Evolutionary conservation across 176 grass and related monocot species (phyloP).

Genomic region (Secale cereale): DNA sequence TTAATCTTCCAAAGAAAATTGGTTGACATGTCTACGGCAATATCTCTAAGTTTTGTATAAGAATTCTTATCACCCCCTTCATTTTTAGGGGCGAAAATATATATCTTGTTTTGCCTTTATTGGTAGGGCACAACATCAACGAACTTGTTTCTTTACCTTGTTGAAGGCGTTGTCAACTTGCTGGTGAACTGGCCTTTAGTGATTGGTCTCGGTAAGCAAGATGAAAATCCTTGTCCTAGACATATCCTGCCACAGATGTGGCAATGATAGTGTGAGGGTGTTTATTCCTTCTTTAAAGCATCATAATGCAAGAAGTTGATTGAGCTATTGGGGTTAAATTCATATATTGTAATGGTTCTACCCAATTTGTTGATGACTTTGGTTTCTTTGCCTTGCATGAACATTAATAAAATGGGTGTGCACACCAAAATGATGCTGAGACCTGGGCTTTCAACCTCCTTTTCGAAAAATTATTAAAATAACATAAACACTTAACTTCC

Average conservation of each 20-base stretch:
- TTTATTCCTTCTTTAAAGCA: not conserved
- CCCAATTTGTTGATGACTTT: not conserved
- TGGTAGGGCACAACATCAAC: too few relatives aligned
- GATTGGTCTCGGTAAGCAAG: not conserved
- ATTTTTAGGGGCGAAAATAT: too few relatives aligned
- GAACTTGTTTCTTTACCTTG: not conserved
- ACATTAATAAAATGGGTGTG: not conserved
- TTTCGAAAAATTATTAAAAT: not conserved
- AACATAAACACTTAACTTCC: too few relatives aligned
- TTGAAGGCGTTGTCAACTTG: not conserved
- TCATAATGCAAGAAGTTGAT: rapidly evolving
- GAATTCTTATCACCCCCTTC: too few relatives aligned
- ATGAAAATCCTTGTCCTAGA: not conserved
- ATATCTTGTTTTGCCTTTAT: too few relatives aligned
- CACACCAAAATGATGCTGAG: not conserved
- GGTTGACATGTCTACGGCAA: too few relatives aligned
- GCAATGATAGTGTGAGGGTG: not conserved
- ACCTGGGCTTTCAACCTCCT: not conserved
- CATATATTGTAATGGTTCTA: not conserved
- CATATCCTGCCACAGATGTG: not conserved
- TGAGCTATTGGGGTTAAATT: not conserved
- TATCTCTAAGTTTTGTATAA: too few relatives aligned
- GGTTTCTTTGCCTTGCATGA: not conserved
- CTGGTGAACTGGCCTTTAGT: rapidly evolving
- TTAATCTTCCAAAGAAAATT: too few relatives aligned